A percentile compares a stretch with the other conserved stretches of the same genome.
Conservation (phyloP, 2,329 filamentous ascomycete genomes). For the Trichoderma sp. region DNA sequence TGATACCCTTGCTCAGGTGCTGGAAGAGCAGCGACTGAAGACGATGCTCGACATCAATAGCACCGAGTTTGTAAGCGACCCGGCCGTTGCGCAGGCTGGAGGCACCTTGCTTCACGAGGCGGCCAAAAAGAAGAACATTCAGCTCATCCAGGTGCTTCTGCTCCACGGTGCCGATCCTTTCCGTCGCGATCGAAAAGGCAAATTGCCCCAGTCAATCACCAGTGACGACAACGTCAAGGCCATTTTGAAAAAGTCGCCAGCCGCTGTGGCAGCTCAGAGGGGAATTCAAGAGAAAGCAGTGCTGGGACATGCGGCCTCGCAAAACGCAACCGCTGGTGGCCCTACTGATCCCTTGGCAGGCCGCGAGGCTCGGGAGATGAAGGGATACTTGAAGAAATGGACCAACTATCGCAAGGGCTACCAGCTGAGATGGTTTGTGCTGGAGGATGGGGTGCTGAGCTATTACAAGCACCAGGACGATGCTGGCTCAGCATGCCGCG, state of each 20-base stretch:
- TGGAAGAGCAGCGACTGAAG: conserved; percentile 83
- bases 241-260: conserved; percentile 90
- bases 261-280: conserved; percentile 87
- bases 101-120: conserved; percentile 93
- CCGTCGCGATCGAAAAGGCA: conserved; percentile 89
- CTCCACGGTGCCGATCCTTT: conserved; percentile 96
- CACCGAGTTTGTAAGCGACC: conserved; percentile 81
- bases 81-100: conserved; percentile 72
- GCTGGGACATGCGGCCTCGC: conserved; percentile 67
- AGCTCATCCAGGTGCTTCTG: conserved; percentile 83
- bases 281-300: conserved; percentile 98
- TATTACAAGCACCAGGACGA: conserved; percentile 99
- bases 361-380: conserved; percentile 93
- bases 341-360: conserved; percentile 64
- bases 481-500: conserved; percentile 89
- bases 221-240: conserved; percentile 87
- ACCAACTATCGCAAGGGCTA: conserved; percentile 98
- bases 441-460: conserved; percentile 94
- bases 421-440: conserved; percentile 94
- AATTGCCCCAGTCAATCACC: conserved; percentile 91
- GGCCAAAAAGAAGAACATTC: conserved; percentile 79
- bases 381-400: conserved; percentile 98
- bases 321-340: conserved; percentile 50
- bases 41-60: conserved; percentile 90
- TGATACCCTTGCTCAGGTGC: conserved; percentile 69